Evolutionary conservation across 2,329 filamentous ascomycete genomes (phyloP).

Genomic region (Pseudophaeomoniella oleicola): DNA sequence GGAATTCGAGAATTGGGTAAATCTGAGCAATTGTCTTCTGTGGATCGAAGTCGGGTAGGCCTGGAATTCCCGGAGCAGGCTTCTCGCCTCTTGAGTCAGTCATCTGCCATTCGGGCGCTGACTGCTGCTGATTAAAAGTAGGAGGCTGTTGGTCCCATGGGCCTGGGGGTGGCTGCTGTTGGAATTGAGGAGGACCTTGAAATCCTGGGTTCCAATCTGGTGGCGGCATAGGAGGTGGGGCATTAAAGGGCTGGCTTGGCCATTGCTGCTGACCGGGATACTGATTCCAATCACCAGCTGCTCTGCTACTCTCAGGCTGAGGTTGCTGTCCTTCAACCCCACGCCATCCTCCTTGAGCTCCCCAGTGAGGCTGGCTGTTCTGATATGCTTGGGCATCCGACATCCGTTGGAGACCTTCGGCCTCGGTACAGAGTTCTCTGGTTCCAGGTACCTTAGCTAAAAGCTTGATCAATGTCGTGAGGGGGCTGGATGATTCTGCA

Average conservation of each 20-base stretch:
- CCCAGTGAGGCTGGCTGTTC: slow-evolving; percentile 29
- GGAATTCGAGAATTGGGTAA: slow-evolving; percentile 86
- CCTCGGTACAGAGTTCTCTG: slow-evolving; percentile 51
- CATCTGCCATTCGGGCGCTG: slow-evolving; percentile 2
- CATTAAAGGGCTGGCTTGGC: background rate
- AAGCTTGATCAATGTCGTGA: slow-evolving; percentile 55
- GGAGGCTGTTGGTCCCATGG: slow-evolving; percentile 5
- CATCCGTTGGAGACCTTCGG: slow-evolving; percentile 43
- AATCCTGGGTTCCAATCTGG: slow-evolving; percentile 7
- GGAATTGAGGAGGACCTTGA: slow-evolving; percentile 3
- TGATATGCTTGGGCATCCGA: slow-evolving; percentile 50
- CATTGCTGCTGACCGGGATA: background rate
- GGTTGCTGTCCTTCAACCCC: slow-evolving; percentile 31
- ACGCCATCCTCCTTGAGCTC: slow-evolving; percentile 12
- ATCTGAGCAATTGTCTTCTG: slow-evolving; percentile 66
- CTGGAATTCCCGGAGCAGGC: slow-evolving; percentile 45
- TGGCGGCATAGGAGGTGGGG: slow-evolving; percentile 1
- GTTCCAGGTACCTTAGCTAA: slow-evolving; percentile 64
- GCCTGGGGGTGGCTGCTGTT: slow-evolving; percentile 1
- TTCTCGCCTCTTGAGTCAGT: slow-evolving; percentile 19
- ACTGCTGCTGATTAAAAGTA: slow-evolving; percentile 4
- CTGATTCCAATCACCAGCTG: slow-evolving; percentile 3
- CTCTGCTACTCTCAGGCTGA: slow-evolving; percentile 5
- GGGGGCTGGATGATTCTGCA: slow-evolving; percentile 24
- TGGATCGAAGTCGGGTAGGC: slow-evolving; percentile 67